These are phyloP conservation scores for Harringtonia aguacate DNA, from an alignment of 2,329 filamentous ascomycete species.

Conservation along the genomic window DNA sequence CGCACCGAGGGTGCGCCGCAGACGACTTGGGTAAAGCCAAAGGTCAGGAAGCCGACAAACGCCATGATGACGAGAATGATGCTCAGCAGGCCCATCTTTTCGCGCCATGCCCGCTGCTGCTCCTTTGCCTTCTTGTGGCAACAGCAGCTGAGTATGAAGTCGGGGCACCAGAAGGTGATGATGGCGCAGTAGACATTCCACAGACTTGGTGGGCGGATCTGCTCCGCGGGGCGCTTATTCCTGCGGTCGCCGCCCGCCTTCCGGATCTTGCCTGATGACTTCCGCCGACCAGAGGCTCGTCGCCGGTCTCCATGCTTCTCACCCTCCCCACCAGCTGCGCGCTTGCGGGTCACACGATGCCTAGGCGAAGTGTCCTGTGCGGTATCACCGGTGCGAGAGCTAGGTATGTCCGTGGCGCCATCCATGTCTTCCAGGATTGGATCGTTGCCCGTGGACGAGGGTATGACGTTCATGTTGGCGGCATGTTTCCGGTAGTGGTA, in stretches of 20 bases:
- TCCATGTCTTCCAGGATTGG: slow-evolving; percentile 73
- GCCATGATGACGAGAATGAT: slow-evolving; percentile 82
- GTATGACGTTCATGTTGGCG: slow-evolving; percentile 79
- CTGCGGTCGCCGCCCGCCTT: slow-evolving; percentile 33
- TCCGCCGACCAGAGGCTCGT: slow-evolving; percentile 17
- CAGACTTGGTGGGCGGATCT: slow-evolving; percentile 67
- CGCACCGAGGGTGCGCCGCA: slow-evolving; percentile 64
- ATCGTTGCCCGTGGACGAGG: slow-evolving; percentile 88
- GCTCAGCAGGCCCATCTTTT: slow-evolving; percentile 95
- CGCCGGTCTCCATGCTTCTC: slow-evolving; percentile 26
- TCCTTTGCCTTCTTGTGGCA: slow-evolving; percentile 78
- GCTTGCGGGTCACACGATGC: slow-evolving; percentile 22
- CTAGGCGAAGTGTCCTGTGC: slow-evolving; percentile 21
- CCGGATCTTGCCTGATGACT: slow-evolving; percentile 46
- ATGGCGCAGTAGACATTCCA: slow-evolving; percentile 96
- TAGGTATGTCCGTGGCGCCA: slow-evolving; percentile 41
- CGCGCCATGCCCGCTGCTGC: slow-evolving; percentile 87
- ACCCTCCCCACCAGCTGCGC: slow-evolving; percentile 19
- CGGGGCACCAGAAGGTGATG: slow-evolving; percentile 89
- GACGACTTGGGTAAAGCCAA: slow-evolving; percentile 86
- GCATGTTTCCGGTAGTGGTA: slow-evolving; percentile 95
- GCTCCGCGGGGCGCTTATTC: slow-evolving; percentile 46
- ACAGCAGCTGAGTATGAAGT: slow-evolving; percentile 74
- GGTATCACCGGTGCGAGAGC: slow-evolving; percentile 12
- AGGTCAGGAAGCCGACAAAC: slow-evolving; percentile 89